Percentiles rank a stretch among this genome's conserved stretches.
These are phyloP conservation scores for Cynara cardunculus DNA, from an alignment of 129 eudicot species.

Conservation along the genomic window DNA sequence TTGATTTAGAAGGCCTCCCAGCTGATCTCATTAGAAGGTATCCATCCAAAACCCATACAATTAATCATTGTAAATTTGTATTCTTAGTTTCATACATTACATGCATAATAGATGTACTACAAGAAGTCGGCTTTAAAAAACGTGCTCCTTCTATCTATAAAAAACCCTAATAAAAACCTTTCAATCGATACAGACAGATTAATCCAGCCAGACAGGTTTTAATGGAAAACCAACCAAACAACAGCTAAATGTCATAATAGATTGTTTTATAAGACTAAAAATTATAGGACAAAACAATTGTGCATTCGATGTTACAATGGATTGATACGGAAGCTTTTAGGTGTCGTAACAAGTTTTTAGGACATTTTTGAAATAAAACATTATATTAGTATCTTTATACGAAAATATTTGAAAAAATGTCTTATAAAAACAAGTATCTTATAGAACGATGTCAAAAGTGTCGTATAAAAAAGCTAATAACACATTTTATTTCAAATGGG, in stretches of 20 bases:
- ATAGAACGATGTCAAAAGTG: too few relatives aligned
- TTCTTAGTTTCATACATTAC: background rate
- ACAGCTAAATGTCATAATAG: background rate
- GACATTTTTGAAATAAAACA: background rate
- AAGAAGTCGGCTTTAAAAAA: background rate
- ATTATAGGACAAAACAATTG: background rate
- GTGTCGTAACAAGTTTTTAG: background rate
- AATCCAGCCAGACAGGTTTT: too few relatives aligned
- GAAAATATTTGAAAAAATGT: background rate
- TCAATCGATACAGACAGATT: too few relatives aligned
- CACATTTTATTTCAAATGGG: background rate
- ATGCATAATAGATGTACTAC: background rate
- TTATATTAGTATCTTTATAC: background rate
- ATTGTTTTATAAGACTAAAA: background rate
- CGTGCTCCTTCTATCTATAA: too few relatives aligned
- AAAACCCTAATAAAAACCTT: too few relatives aligned
- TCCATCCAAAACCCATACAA: background rate
- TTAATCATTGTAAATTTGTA: background rate
- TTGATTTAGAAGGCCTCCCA: slow-evolving; percentile 85
- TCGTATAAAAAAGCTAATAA: background rate
- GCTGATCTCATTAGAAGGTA: slow-evolving; percentile 90
- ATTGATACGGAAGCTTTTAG: background rate
- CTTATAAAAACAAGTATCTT: background rate
- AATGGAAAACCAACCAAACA: too few relatives aligned
- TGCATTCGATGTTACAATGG: background rate